phyloP scores from a whole-genome alignment of 2,329 filamentous ascomycete genomes.

The Macrophomina tecta region DNA sequence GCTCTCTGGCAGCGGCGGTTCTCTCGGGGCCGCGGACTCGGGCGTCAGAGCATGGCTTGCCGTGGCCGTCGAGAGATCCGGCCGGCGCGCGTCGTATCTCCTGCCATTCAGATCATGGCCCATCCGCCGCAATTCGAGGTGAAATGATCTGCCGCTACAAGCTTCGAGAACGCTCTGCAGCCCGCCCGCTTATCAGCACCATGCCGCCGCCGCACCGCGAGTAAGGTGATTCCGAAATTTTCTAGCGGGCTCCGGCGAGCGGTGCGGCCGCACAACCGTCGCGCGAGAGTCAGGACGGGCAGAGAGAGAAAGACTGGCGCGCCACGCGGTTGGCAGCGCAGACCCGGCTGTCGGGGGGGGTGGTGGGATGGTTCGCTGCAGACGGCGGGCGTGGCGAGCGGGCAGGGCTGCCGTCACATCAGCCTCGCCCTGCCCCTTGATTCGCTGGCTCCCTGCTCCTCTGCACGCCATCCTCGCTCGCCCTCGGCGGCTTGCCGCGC shows the following conservation, averaged over 20 bases:
- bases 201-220: background rate
- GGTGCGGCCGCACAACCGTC: background rate
- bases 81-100: slow-evolving; percentile 16
- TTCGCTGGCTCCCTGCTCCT: background rate
- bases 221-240: slow-evolving; percentile 9
- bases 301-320: background rate
- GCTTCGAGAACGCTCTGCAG: slow-evolving; percentile 27
- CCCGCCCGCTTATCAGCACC: slow-evolving; percentile 20
- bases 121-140: slow-evolving; percentile 12
- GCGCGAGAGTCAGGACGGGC: too few relatives aligned
- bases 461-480: slow-evolving; percentile 19
- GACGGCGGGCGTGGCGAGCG: background rate
- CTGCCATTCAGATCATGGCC: slow-evolving; percentile 24
- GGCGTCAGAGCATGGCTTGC: background rate
- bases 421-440: slow-evolving; percentile 3
- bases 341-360: background rate
- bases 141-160: slow-evolving; percentile 25
- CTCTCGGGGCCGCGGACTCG: slow-evolving; percentile 5
- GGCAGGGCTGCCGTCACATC: too few relatives aligned
- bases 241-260: background rate
- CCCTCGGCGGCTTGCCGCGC: slow-evolving; percentile 15
- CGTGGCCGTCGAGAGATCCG: slow-evolving; percentile 5
- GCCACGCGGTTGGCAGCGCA: background rate
- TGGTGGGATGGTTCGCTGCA: background rate
- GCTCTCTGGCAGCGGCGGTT: background rate